Percentiles rank a stretch among this genome's conserved stretches.
phyloP scores from a whole-genome alignment of 495 filamentous ascomycete genomes.

The Podospora comata region DNA sequence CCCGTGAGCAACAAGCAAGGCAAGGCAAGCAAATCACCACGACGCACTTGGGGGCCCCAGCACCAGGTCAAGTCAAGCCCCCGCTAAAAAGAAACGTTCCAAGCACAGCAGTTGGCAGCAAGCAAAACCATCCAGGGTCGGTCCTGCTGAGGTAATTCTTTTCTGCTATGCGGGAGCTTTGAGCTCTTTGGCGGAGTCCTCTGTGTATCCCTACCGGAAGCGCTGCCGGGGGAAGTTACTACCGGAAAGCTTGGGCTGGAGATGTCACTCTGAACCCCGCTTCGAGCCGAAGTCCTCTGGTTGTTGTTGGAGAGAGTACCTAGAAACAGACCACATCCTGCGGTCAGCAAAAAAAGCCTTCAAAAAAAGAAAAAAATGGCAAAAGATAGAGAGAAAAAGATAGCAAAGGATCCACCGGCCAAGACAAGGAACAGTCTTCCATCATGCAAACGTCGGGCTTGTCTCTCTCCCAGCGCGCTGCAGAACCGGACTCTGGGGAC shows the following conservation, averaged over 20 bases:
- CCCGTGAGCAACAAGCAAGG: not conserved
- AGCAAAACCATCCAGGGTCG: slow-evolving; percentile 6
- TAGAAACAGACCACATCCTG: not conserved
- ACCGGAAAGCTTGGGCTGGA: not conserved
- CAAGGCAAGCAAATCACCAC: too few species aligned
- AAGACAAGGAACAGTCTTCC: not conserved
- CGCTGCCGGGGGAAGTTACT: not conserved
- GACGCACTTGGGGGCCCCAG: not conserved
- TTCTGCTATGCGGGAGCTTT: not conserved
- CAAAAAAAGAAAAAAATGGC: not conserved
- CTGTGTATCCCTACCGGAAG: not conserved
- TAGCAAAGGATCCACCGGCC: not conserved
- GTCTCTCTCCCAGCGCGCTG: not conserved
- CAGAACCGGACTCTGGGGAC: slow-evolving; percentile 3
- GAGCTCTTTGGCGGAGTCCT: not conserved
- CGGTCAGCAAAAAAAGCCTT: not conserved
- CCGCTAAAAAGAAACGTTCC: not conserved
- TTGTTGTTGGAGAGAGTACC: not conserved
- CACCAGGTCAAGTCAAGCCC: not conserved
- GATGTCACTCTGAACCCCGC: not conserved
- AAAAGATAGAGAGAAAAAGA: not conserved
- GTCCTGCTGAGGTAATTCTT: slow-evolving; percentile 24
- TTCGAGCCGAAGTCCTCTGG: not conserved
- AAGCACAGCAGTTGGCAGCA: not conserved
- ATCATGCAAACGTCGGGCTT: not conserved